Evolutionary conservation across 345 rosid species (phyloP).

Genomic region (rapeseed (Brassica napus)): DNA sequence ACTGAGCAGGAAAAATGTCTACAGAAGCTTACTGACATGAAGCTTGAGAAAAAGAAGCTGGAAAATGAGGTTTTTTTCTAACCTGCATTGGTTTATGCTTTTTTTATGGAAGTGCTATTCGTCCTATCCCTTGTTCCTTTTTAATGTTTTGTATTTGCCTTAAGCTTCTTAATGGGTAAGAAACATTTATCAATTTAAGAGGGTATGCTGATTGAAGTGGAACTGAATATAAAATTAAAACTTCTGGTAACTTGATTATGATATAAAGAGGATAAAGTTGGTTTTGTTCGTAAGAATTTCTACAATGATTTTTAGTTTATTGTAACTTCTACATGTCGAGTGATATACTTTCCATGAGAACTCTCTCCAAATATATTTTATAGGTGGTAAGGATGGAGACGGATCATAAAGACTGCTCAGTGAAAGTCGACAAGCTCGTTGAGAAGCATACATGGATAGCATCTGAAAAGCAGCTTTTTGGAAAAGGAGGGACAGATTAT

Average conservation of each 20-base stretch:
- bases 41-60: conserved; percentile 86
- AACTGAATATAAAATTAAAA: not conserved
- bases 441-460: conserved; percentile 97
- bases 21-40: conserved; percentile 66
- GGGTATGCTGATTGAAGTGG: not conserved
- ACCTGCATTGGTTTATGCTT: conserved; percentile 7
- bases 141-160: not conserved
- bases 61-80: conserved; percentile 80
- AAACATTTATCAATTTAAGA: not conserved
- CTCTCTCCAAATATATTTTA: conserved; percentile 7
- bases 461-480: conserved; percentile 91
- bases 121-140: not conserved
- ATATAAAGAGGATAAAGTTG: no score
- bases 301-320: not conserved
- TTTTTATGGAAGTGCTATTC: not conserved
- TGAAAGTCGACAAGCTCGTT: conserved; percentile 76
- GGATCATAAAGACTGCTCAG: conserved; percentile 85
- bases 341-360: conserved; percentile 17
- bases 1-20: conserved; percentile 75
- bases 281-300: no score
- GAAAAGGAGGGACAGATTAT: conserved; percentile 94
- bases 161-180: not conserved
- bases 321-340: conserved; percentile 12
- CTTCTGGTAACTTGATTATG: not conserved
- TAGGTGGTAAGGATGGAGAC: conserved; percentile 87